Percentiles rank a stretch among this genome's conserved stretches.
Conservation (phyloP, 352 stramenopile genomes). For the Phytophthora crassamura region DNA sequence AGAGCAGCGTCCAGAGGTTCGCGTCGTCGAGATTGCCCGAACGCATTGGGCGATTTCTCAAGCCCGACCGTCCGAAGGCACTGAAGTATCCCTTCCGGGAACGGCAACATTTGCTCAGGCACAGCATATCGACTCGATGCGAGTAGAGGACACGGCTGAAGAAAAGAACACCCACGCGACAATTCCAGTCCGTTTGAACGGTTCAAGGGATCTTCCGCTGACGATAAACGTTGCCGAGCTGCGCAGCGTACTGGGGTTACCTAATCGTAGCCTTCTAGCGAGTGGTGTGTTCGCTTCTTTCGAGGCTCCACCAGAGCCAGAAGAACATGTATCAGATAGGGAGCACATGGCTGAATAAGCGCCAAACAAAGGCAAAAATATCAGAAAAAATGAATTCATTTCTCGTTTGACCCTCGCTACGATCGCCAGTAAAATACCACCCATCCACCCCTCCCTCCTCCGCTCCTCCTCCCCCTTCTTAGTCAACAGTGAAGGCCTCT, state of each 20-base stretch:
- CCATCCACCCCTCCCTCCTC: conserved; percentile 5
- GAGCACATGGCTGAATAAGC: no score
- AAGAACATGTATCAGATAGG: conserved; percentile 15
- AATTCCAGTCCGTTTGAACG: conserved; percentile 1
- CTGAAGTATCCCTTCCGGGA: not conserved
- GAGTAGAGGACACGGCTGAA: not conserved
- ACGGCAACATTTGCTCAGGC: conserved; percentile 1
- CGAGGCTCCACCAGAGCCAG: conserved; percentile 4
- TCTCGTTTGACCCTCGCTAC: conserved; percentile 13
- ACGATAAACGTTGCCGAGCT: conserved; percentile 7
- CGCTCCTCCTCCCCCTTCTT: not conserved
- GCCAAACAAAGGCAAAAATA: no score
- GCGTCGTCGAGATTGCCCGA: conserved; percentile 2
- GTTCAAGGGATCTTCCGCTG: conserved; percentile 1
- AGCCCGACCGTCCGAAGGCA: not conserved
- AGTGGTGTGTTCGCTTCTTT: conserved; percentile 13
- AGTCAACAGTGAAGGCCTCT: no score
- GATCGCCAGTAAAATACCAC: no score
- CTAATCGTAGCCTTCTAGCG: not conserved
- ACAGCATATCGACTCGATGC: conserved; percentile 1
- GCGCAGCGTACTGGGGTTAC: conserved; percentile 4
- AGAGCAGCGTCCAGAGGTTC: not conserved
- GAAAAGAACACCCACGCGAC: not conserved
- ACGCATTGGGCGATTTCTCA: conserved; percentile 12
- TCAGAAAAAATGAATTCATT: conserved; percentile 1